phyloP scores from a whole-genome alignment of 1,284 basidiomycete genomes.

The Pascua sp. region DNA sequence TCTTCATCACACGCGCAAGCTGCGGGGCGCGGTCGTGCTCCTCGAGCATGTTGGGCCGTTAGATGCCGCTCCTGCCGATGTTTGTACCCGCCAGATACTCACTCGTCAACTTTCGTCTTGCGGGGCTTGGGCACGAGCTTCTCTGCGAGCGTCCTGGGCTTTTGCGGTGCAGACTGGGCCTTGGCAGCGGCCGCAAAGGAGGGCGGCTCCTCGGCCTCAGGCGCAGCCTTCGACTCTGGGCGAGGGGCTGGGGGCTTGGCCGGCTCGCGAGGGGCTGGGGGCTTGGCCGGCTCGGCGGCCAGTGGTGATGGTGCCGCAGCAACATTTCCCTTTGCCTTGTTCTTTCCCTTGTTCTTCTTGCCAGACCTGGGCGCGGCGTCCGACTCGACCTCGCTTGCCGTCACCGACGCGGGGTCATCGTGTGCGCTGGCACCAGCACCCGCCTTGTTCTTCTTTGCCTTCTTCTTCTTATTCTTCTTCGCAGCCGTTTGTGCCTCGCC shows the following conservation, averaged over 20 bases:
- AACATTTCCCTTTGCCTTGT: slow-evolving; percentile 2
- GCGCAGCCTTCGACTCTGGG: neutral
- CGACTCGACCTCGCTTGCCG: slow-evolving; percentile 3
- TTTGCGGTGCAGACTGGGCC: slow-evolving; percentile 1
- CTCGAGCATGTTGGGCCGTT: slow-evolving; percentile 39
- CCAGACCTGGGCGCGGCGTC: slow-evolving; percentile 2
- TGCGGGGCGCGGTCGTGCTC: slow-evolving; percentile 37
- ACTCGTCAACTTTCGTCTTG: slow-evolving; percentile 48
- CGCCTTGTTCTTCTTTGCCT: slow-evolving; percentile 33
- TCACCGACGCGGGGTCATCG: neutral
- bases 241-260: neutral
- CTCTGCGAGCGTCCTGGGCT: slow-evolving; percentile 42
- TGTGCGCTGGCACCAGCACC: neutral
- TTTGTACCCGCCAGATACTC: slow-evolving; percentile 18
- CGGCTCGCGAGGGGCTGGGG: neutral
- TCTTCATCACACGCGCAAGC: slow-evolving; percentile 43
- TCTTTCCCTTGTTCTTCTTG: slow-evolving; percentile 10
- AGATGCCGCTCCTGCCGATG: neutral
- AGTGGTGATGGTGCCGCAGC: neutral
- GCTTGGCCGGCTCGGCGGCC: neutral
- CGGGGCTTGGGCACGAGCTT: slow-evolving; percentile 39
- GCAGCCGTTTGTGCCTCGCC: slow-evolving; percentile 3
- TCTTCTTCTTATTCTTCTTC: slow-evolving; percentile 34
- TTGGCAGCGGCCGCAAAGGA: slow-evolving; percentile 14
- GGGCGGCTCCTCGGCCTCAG: neutral